Percentiles rank a stretch among this genome's conserved stretches.
Conservation (phyloP, 1,284 basidiomycete genomes). For the Ceratorhiza oryzae-sativae region DNA sequence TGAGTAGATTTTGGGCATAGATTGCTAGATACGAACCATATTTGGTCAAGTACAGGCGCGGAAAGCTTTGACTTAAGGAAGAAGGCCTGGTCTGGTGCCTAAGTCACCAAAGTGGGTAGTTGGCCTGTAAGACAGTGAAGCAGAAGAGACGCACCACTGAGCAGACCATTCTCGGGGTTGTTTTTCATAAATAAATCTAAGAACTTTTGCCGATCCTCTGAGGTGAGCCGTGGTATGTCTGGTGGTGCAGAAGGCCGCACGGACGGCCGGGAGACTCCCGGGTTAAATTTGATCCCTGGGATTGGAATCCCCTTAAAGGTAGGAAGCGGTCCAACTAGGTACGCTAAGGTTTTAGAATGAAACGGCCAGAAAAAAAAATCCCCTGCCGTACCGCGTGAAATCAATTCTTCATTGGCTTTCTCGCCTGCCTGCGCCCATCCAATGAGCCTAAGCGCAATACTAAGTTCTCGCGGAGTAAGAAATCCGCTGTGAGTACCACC, state of each 20-base stretch:
- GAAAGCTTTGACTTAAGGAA: conserved; percentile 93
- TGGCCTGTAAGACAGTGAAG: conserved; percentile 45
- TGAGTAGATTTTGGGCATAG: conserved; percentile 12
- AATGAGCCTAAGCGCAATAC: conserved; percentile 86
- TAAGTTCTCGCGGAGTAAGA: conserved; percentile 84
- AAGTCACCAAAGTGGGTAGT: conserved; percentile 52
- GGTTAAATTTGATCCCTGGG: conserved; percentile 56
- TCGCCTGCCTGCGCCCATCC: conserved; percentile 93
- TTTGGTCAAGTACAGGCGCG: conserved; percentile 88
- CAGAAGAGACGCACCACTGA: conserved; percentile 63
- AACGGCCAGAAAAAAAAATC: conserved; percentile 26
- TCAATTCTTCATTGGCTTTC: conserved; percentile 64
- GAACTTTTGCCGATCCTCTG: conserved; percentile 85
- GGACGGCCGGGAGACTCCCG: conserved; percentile 46
- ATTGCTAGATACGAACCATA: conserved; percentile 69
- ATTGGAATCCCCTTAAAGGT: conserved; percentile 75
- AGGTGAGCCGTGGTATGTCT: conserved; percentile 67
- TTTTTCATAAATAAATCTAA: conserved; percentile 76
- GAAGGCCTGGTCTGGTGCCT: conserved; percentile 89
- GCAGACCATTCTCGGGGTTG: conserved; percentile 76
- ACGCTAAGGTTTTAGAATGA: neutral
- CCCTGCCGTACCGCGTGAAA: conserved; percentile 75
- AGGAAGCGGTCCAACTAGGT: conserved; percentile 80
- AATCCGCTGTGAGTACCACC: conserved; percentile 94
- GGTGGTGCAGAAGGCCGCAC: conserved; percentile 57